A percentile compares a stretch with the other conserved stretches of the same genome.
phyloP scores from a whole-genome alignment of 192 early-diverging fungal species.

The Umbelopsis isabellina region DNA sequence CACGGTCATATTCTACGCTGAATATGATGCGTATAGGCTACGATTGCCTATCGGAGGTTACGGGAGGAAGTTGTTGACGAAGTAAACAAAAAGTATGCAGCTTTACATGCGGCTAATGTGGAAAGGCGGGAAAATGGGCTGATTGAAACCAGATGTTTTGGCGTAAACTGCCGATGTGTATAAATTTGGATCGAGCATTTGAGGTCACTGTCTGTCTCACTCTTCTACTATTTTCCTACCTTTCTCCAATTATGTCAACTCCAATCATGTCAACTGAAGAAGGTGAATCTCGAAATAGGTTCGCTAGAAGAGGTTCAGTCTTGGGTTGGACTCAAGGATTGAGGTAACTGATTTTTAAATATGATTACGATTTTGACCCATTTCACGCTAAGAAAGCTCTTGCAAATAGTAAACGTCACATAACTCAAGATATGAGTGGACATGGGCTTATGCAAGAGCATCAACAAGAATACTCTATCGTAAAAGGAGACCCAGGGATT shows the following conservation, averaged over 20 bases:
- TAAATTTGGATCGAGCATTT: neutral
- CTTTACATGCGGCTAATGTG: neutral
- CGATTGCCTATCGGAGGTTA: no score
- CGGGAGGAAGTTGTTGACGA: neutral
- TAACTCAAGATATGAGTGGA: slow-evolving; percentile 9
- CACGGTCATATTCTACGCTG: no score
- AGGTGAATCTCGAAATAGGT: neutral
- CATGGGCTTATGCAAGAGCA: neutral
- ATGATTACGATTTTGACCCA: neutral
- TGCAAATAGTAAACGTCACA: neutral
- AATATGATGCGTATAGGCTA: no score
- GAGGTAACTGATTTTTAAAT: neutral
- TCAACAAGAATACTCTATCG: neutral
- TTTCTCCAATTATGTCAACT: neutral
- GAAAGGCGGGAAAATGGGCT: neutral
- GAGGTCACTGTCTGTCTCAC: no score
- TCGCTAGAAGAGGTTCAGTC: neutral
- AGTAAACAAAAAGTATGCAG: neutral
- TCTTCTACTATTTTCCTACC: neutral
- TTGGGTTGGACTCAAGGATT: neutral
- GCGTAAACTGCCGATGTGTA: no score
- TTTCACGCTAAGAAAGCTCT: neutral
- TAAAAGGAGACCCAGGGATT: slow-evolving; percentile 12
- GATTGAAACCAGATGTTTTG: neutral
- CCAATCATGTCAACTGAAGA: neutral